Conservation (phyloP, 2,329 filamentous ascomycete species). For the Neopestalotiopsis rosae region DNA sequence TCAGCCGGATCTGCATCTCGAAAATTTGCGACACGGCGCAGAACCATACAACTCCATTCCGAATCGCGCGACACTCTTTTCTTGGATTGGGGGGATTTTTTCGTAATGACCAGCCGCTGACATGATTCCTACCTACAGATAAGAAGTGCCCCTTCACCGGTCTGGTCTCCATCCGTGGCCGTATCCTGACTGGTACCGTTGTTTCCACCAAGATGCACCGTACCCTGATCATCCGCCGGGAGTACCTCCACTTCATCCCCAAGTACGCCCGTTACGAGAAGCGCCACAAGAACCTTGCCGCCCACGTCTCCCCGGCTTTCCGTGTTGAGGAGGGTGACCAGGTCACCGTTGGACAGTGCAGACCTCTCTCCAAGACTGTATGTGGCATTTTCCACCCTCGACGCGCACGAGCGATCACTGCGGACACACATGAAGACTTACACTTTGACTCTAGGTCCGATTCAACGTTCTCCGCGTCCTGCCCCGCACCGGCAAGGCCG, state of each 20-base stretch:
- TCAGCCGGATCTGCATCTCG: neutral
- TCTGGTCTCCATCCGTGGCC: conserved; percentile 98
- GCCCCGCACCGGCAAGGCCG: conserved; percentile 93
- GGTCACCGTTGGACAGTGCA: conserved; percentile 99
- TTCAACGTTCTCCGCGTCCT: conserved; percentile 99
- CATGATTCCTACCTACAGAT: conserved; percentile 64
- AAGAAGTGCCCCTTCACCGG: conserved; percentile 99
- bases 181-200: conserved; percentile 99
- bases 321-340: conserved; percentile 99
- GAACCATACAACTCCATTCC: neutral
- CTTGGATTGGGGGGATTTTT: neutral
- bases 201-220: conserved; percentile 99
- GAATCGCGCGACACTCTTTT: neutral
- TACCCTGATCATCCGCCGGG: conserved; percentile 98
- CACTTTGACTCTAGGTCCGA: conserved; percentile 69
- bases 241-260: conserved; percentile 99
- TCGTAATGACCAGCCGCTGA: neutral
- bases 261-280: conserved; percentile 99
- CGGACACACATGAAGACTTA: conserved; percentile 1
- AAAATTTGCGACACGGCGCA: conserved; percentile 7
- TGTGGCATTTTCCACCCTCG: conserved; percentile 1
- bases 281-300: conserved; percentile 99
- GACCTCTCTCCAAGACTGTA: conserved; percentile 99
- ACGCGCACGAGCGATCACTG: neutral
- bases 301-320: conserved; percentile 99